Conservation (phyloP, 169 alveolate species). For the Plasmodium gonderi region DNA sequence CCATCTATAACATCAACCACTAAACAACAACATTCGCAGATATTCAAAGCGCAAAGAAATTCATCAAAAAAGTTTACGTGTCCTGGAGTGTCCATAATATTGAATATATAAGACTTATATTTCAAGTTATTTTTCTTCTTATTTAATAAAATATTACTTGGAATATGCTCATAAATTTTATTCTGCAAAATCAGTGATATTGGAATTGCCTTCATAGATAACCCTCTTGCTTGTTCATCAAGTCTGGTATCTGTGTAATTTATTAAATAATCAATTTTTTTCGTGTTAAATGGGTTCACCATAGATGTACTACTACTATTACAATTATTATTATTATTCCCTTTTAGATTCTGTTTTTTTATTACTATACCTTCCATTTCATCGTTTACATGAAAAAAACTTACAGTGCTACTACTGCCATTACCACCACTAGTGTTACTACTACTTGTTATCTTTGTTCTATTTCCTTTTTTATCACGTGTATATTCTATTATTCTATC, state of each 20-base stretch:
- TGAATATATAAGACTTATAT: constrained; percentile 87
- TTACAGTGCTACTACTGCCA: constrained; percentile 51
- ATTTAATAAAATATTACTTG: constrained; percentile 78
- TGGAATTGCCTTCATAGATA: constrained; percentile 97
- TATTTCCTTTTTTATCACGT: constrained; percentile 87
- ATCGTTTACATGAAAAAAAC: constrained; percentile 11
- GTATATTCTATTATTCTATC: constrained; percentile 96
- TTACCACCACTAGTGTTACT: constrained; percentile 27
- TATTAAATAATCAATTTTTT: constrained; percentile 51
- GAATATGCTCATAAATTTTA: constrained; percentile 73
- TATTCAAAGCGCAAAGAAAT: constrained; percentile 94
- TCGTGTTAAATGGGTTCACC: constrained; percentile 59
- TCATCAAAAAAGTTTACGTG: constrained; percentile 98
- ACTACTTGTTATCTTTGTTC: constrained; percentile 2
- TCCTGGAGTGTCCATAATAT: constrained; percentile 97
- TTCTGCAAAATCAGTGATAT: constrained; percentile 93
- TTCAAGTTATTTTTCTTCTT: constrained; percentile 54
- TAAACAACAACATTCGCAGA: constrained; percentile 97
- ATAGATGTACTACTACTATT: too few relatives aligned
- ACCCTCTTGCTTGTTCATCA: constrained; percentile 97
- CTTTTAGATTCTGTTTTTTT: not conserved
- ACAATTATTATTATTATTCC: too few relatives aligned
- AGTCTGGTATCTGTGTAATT: constrained; percentile 96
- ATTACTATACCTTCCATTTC: constrained; percentile 40
- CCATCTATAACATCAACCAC: constrained; percentile 98